Conservation (phyloP, 2,329 filamentous ascomycete species). For the Dactylellina sp. region DNA sequence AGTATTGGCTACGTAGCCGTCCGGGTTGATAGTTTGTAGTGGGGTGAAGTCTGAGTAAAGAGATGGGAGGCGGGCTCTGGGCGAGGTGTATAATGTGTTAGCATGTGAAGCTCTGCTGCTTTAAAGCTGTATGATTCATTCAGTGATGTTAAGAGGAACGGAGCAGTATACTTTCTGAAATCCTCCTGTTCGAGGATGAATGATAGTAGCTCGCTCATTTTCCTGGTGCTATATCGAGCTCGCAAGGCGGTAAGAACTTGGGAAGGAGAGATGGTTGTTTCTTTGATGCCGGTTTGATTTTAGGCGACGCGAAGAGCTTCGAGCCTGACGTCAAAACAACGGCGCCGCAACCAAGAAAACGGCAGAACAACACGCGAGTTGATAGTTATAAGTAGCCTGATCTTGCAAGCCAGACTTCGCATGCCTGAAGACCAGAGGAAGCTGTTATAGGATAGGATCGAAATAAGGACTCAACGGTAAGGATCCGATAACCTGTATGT, state of each 20-base stretch:
- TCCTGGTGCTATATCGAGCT: neutral
- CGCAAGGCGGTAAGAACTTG: neutral
- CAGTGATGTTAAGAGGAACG: slow-evolving; percentile 1
- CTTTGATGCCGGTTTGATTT: slow-evolving; percentile 7
- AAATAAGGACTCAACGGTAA: too few relatives aligned
- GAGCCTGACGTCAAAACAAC: slow-evolving; percentile 36
- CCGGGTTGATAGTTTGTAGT: slow-evolving; percentile 81
- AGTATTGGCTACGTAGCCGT: slow-evolving; percentile 84
- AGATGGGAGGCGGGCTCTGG: slow-evolving; percentile 81
- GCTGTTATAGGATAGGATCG: too few relatives aligned
- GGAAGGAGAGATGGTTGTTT: neutral
- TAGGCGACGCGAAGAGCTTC: neutral
- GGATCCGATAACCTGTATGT: too few relatives aligned
- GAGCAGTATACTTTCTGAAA: slow-evolving; percentile 63
- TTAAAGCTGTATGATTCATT: too few relatives aligned
- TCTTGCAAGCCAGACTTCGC: too few relatives aligned
- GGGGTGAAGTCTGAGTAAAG: slow-evolving; percentile 87
- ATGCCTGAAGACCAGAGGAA: too few relatives aligned
- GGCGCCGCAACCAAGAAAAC: slow-evolving; percentile 14
- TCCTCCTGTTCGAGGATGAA: slow-evolving; percentile 65
- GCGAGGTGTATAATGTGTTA: slow-evolving; percentile 4
- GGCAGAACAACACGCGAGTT: neutral
- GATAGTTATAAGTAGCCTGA: too few relatives aligned
- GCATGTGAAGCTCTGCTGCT: slow-evolving; percentile 21
- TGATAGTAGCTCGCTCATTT: slow-evolving; percentile 58